Evolutionary conservation across 371 early-diverging fungal species (phyloP).

Genomic region (Rhizopus delemar): DNA sequence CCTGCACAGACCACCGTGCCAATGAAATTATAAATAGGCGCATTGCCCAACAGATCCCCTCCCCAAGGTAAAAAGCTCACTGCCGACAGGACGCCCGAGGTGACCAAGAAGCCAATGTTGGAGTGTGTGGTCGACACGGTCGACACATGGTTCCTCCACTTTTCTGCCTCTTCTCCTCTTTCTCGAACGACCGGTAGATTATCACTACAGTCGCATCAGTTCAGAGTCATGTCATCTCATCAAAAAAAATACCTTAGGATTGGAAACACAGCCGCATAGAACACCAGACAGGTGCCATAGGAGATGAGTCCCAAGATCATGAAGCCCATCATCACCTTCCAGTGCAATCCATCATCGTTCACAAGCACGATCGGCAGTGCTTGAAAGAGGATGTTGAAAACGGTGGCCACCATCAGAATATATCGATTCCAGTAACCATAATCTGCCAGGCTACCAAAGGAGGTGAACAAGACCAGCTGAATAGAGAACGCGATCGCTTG

Average conservation of each 20-base stretch:
- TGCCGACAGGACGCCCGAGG: slow-evolving; percentile 38
- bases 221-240: neutral
- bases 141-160: slow-evolving; percentile 52
- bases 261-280: slow-evolving; percentile 57
- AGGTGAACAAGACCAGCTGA: slow-evolving; percentile 46
- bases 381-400: slow-evolving; percentile 44
- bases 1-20: slow-evolving; percentile 41
- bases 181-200: slow-evolving; percentile 42
- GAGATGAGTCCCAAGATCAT: slow-evolving; percentile 42
- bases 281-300: slow-evolving; percentile 50
- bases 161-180: slow-evolving; percentile 23
- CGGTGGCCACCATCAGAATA: slow-evolving; percentile 40
- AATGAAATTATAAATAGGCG: slow-evolving; percentile 45
- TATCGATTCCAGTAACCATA: slow-evolving; percentile 50
- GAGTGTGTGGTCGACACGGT: slow-evolving; percentile 44
- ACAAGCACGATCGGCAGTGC: slow-evolving; percentile 40
- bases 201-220: slow-evolving; percentile 27
- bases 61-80: slow-evolving; percentile 37
- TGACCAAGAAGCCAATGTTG: slow-evolving; percentile 42
- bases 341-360: slow-evolving; percentile 44
- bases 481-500: slow-evolving; percentile 52
- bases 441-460: slow-evolving; percentile 49
- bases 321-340: slow-evolving; percentile 51
- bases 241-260: slow-evolving; percentile 34
- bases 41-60: slow-evolving; percentile 41